Base-by-base conservation (phyloP, 768 basidiomycete genomes). In the Pisolithus orientalis region DNA sequence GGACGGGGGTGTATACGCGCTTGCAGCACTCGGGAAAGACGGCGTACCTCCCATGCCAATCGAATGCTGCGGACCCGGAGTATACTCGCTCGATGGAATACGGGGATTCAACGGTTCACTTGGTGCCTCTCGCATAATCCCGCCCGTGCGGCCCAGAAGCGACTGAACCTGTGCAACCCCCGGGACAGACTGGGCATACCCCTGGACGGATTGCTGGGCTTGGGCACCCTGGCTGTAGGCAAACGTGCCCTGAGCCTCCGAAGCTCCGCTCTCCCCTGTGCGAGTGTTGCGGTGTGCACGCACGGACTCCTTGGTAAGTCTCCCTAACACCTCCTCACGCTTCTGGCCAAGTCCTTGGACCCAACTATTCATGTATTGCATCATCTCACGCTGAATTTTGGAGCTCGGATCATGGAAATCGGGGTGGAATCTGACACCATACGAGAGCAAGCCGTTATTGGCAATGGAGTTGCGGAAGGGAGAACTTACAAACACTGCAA, bases 201-300 rank as follows among this genome's bases (percentile, higher is more conserved):
- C 74, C n/a, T 71, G 57, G 3, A 83, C 14, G 31, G 73, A 65
- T 14, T 75, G 69, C 62, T 83, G 82, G 45, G 76, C 65, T 39
- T 79, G 69, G 10, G 71, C 61, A 3, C 76, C 85, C 44, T 80
- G 70, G 43, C 64, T 67, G 39, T 75, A 68, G 0, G 81, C 80
- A 53, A 67, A 78, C 1, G 74, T 65, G 5, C 80, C 80, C 47
- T 82, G 69, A 2, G 75, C 65, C 11, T 71, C 67, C 9, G 78
- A 52, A 0, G 68, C 51, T 3, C 80, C 77, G 28, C 80, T 78
- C 56, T 83, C 76, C 3, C 80, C 80, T 0, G 71, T 71, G 6
- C 89, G 80, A 31, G 83, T 74, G 64, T 90, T 90, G 63, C 85
- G 69, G 68, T 90, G 87, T 57, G 80, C 80, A 5, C 83, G 78